A percentile compares a stretch with the other conserved stretches of the same genome.
phyloP scores from a whole-genome alignment of 2,329 filamentous ascomycete genomes.

The Trichoderma harzianum region DNA sequence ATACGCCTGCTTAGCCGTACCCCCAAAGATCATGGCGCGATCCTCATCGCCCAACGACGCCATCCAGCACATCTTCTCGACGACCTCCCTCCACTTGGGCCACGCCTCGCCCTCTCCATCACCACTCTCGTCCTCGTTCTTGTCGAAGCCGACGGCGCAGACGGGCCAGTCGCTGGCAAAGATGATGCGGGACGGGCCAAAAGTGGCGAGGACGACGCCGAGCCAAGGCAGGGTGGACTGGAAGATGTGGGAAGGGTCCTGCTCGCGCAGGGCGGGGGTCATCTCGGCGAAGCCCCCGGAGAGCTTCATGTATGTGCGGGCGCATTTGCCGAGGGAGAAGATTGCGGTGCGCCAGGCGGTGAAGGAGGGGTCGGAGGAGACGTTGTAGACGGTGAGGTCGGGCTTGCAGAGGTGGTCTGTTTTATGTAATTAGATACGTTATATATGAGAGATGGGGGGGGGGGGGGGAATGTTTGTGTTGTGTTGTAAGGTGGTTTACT shows the following conservation, averaged over 20 bases:
- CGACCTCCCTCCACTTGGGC: conserved; percentile 70
- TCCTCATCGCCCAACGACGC: conserved; percentile 58
- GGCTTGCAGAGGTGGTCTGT: conserved; percentile 85
- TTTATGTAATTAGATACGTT: too few species aligned
- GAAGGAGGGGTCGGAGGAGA: conserved; percentile 55
- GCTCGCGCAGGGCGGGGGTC: conserved; percentile 49
- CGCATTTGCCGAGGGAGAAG: conserved; percentile 61
- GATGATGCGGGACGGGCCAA: conserved; percentile 72
- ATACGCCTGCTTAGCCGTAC: conserved; percentile 71
- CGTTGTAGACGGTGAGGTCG: conserved; percentile 62
- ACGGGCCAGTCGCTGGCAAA: conserved; percentile 95
- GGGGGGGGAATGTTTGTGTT: neutral
- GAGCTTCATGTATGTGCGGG: conserved; percentile 83
- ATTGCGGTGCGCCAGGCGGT: conserved; percentile 68
- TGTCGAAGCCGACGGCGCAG: conserved; percentile 59
- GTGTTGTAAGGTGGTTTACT: conserved; percentile 25
- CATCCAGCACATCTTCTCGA: conserved; percentile 65
- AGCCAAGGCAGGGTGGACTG: conserved; percentile 67
- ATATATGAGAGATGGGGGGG: too few species aligned
- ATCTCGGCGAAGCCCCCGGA: conserved; percentile 83
- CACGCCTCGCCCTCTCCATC: conserved; percentile 53
- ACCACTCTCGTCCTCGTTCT: neutral
- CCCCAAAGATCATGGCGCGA: conserved; percentile 66
- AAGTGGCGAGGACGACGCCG: conserved; percentile 66
- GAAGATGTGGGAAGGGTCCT: conserved; percentile 56